Base-by-base conservation (phyloP, 257 asterid genomes). In the Solanum neorickii region DNA sequence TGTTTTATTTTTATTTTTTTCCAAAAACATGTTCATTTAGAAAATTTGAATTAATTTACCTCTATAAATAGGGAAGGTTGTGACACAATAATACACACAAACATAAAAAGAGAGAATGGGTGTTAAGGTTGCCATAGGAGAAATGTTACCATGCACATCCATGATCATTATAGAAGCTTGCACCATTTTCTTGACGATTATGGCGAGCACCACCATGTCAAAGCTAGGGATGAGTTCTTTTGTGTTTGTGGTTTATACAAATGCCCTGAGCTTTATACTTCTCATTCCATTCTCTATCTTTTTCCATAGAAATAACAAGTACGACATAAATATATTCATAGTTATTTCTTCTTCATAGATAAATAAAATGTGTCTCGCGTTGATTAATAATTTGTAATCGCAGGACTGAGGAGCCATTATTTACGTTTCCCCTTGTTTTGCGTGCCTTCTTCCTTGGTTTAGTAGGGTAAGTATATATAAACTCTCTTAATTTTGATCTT, bases 191-290 rank as follows among this genome's bases (percentile, higher is more conserved):
- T 85, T 95, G 52, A 95, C 95, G 2, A 94, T 95, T 68, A 87
- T 93, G 93, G 95, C 98, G 31, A 92, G 90, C 91, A 94, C 96
- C 10, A 90, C 94, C 92, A 92, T 95, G 93, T 90, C 97, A n/a
- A 90, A 83, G 75, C 37, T 84, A 23, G 97, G 96, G 42, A 92
- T 92, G 93, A 95, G 97, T 92, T 95, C 98, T 77, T 94, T 86
- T 72, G 94, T 95, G 5, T 95, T 95, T 33, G 98, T 94, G 76
- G 98, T 93, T 44, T 94, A 92, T 74, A 93, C 98, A 3, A 94
- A 95, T 91, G 92, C 92, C 86, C 93, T 95, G 90, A 95, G 90
- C 85, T 92, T 96, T 3, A 70, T 95, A 47, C 86, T 95, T 47
- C 93, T 94, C 11, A 88, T 93, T 12, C 92, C 92, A 33, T 91